Evolutionary conservation across 345 rosid species (phyloP).

Genomic region (Salix exigua): DNA sequence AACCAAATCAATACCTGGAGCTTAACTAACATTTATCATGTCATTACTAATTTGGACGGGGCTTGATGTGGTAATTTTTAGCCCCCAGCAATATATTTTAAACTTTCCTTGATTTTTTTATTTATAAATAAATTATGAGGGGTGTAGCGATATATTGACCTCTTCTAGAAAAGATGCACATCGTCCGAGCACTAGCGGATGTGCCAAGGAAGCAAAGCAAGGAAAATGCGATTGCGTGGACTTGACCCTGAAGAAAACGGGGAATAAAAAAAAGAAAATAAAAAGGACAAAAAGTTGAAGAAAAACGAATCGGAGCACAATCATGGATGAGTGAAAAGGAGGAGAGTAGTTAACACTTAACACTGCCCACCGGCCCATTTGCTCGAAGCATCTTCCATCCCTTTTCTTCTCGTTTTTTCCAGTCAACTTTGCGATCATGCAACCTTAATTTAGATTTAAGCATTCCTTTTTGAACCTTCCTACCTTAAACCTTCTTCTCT

Average conservation of each 20-base stretch:
- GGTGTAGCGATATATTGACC: too few species aligned
- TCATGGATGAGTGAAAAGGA: constrained; percentile 4
- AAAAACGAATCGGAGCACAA: background rate
- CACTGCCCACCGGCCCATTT: constrained; percentile 21
- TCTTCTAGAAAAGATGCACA: background rate
- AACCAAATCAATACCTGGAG: background rate
- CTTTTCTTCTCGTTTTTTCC: background rate
- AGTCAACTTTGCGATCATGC: background rate
- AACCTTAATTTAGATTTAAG: background rate
- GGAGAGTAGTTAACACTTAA: background rate
- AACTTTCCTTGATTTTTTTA: too few species aligned
- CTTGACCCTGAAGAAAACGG: constrained; percentile 10
- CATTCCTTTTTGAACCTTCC: constrained; percentile 11
- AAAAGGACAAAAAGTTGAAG: background rate
- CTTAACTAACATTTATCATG: background rate
- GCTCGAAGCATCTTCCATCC: constrained; percentile 18
- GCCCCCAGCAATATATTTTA: too few species aligned
- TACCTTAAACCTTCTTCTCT: background rate
- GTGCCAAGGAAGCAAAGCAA: background rate
- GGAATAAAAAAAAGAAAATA: background rate
- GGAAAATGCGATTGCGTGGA: background rate
- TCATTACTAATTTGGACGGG: background rate
- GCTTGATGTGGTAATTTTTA: too few species aligned
- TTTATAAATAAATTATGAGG: too few species aligned
- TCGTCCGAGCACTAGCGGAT: background rate